Percentiles rank a stretch among this genome's conserved stretches.
phyloP scores from a whole-genome alignment of 441 rosid genomes.

The Bruguiera hainesii region DNA sequence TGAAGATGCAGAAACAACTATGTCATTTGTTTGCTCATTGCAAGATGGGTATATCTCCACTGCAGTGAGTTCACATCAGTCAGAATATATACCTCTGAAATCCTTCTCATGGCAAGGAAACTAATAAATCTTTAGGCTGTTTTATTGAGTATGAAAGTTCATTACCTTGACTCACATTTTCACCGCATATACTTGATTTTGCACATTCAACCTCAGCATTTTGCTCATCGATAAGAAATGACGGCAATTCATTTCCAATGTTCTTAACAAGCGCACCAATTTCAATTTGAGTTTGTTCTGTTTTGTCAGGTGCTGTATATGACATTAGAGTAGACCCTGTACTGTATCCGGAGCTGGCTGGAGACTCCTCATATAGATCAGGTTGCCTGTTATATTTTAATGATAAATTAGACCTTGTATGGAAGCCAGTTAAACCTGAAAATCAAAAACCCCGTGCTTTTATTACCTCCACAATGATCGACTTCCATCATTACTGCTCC shows the following conservation, averaged over 20 bases:
- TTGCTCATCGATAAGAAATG: slow-evolving; percentile 26
- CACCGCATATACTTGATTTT: slow-evolving; percentile 35
- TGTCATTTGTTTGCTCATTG: slow-evolving; percentile 37
- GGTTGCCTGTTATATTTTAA: slow-evolving; percentile 62
- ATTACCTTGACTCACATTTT: slow-evolving; percentile 46
- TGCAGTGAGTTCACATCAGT: slow-evolving; percentile 28
- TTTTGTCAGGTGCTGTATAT: slow-evolving; percentile 38
- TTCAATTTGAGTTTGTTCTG: slow-evolving; percentile 44
- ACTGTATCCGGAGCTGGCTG: slow-evolving; percentile 86
- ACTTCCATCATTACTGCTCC: slow-evolving; percentile 61
- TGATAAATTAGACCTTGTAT: slow-evolving; percentile 12
- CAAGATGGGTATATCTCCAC: slow-evolving; percentile 41
- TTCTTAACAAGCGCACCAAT: slow-evolving; percentile 36
- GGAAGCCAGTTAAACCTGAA: slow-evolving; percentile 16
- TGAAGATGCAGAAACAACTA: slow-evolving; percentile 48
- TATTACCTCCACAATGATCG: slow-evolving; percentile 77
- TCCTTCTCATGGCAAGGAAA: slow-evolving; percentile 4
- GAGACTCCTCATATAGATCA: slow-evolving; percentile 73
- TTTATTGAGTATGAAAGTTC: slow-evolving; percentile 7
- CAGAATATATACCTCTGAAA: slow-evolving; percentile 6
- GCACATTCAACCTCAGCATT: slow-evolving; percentile 30
- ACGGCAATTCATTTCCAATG: slow-evolving; percentile 27
- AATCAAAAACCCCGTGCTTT: neutral
- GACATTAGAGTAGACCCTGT: slow-evolving; percentile 70
- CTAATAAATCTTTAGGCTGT: neutral